Base-by-base conservation (phyloP, 257 asterid genomes). In the Solanum phureja region DNA sequence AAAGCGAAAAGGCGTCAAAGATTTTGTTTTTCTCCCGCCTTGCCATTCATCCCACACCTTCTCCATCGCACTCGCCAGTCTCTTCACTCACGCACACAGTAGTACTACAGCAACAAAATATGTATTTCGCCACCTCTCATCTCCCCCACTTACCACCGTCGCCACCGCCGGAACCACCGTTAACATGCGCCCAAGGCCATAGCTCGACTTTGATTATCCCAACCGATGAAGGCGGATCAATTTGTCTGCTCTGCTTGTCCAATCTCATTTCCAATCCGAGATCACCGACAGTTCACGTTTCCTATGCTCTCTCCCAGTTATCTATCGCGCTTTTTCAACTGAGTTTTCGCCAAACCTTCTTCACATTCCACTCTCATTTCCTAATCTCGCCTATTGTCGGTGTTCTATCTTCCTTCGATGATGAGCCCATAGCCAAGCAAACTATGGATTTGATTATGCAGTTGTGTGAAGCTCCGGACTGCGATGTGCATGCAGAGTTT, bases 281-380 rank as follows among this genome's bases (percentile, higher is more conserved):
- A 87, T 95, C 99, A 37, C 98, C 96, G 64, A 94, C 96, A 7
- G 89, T 97, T 37, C 98, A 95, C 90, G 94, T 93, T 35, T 97
- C 98, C 89, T 95, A 95, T 92, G 99, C 98, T 23, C 98, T 97
- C 85, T 95, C 98, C 62, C 99, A 97, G 93, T 95, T 97, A 87
- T 93, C 96, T 58, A 94, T 88, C 83, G 98, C 98, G 27, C 86
- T 95, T 14, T 89, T 91, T 7, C 98, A 97, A 90, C 93, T 95
- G 14, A 96, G 91, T 1, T 97, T 97, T 86, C 91, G 93, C 88
- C 93, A 90, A 24, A 64, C 93, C 42, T 92, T 95, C 76, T 91
- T 95, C 84, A 88, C 91, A 12, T 92, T 89, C 87, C 99, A 97
- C 91, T 89, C 98, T 77, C 96, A 95, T 89, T 95, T 95, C 93